Conservation (phyloP, 2,329 filamentous ascomycete genomes). For the Neurospora crassa region DNA sequence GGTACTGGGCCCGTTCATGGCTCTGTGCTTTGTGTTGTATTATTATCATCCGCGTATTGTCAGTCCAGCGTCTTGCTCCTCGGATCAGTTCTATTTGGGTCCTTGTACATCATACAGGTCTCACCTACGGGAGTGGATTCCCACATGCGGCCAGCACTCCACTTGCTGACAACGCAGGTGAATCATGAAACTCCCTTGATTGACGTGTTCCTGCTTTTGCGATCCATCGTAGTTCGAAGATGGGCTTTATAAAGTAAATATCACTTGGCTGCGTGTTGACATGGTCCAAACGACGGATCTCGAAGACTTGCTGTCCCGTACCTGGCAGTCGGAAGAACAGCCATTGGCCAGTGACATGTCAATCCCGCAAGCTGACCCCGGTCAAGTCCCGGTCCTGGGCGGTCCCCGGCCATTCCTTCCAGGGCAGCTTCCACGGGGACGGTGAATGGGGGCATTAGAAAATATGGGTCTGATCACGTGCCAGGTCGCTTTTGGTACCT, state of each 20-base stretch:
- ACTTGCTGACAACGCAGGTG: background rate
- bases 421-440: too few relatives aligned
- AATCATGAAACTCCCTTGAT: background rate
- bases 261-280: background rate
- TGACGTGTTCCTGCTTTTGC: background rate
- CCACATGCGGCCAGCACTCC: background rate
- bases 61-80: background rate
- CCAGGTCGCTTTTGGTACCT: too few relatives aligned
- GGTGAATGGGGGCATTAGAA: too few relatives aligned
- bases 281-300: background rate
- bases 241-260: background rate
- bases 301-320: background rate
- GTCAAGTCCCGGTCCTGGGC: background rate
- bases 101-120: background rate
- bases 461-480: too few relatives aligned
- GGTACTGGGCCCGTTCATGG: constrained; percentile 6
- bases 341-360: background rate
- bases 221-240: background rate
- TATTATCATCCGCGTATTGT: background rate
- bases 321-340: background rate
- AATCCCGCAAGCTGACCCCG: constrained; percentile 10
- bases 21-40: constrained; percentile 6
- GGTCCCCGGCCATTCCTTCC: background rate
- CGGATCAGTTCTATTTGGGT: background rate
- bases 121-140: background rate